Base-by-base conservation (phyloP, 305 asterid species). In the Caryopteris hybrid region DNA sequence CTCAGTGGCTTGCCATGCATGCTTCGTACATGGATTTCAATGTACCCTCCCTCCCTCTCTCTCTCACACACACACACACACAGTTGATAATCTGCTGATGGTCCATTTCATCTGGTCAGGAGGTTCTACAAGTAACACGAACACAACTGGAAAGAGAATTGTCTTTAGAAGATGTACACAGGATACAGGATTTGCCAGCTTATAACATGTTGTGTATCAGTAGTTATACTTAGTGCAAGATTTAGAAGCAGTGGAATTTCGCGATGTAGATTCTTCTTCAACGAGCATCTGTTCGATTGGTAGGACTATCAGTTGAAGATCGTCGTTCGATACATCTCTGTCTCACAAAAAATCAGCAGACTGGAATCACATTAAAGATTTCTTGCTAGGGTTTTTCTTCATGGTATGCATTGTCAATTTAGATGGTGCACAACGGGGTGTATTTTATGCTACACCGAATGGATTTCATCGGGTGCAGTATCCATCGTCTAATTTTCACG, bases 11-110 rank as follows among this genome's bases (percentile, higher is more conserved):
- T 52, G 98, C 99, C 45, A 94, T 85, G 96, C 89, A 72, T 56
- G 99, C 99, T 73, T 94, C 99, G 4, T 94, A 94, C 74, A 91
- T 94, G 99, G 92, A 94, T 66, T 94, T 94, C 85, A 94, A 94
- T 65, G 96, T 88, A 79, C 47, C 66, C 63, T 66, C 70, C 45
- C 82, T 39, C 76, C 71, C 77, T 39, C 70, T 64, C 78, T 58
- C 54, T 61, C 46, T 14, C 41, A n/a, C 48, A 3, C 4, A 8
- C 52, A 6, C 3, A 11, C 50, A 12, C 57, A 20, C 33, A 4
- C 13, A 13, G 33, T 3, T 4, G n/a, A 13, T 5, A 0, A 13
- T 14, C 50, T n/a, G 13, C 8, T n/a, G 8, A 12, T 2, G 29
- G 4, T 57, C 16, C 3, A 12, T 50, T 54, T 53, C 31, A 17